phyloP scores from a whole-genome alignment of 345 rosid species.

The Salix suchowensis region DNA sequence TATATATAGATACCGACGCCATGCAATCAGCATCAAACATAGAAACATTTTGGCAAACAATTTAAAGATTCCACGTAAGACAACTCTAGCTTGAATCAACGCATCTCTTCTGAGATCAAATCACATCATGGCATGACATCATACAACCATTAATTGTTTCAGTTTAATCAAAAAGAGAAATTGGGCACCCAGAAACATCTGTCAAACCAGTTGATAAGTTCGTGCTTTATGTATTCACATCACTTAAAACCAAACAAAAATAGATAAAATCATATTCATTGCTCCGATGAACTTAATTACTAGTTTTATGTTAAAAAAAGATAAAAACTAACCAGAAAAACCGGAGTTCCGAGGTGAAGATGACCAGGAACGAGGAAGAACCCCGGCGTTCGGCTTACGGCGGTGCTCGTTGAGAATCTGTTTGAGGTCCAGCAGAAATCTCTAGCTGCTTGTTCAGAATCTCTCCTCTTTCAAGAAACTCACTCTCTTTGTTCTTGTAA shows the following conservation, averaged over 20 bases:
- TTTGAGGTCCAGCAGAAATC: slow-evolving; percentile 59
- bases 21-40: neutral
- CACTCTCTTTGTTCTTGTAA: slow-evolving; percentile 64
- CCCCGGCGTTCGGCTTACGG: slow-evolving; percentile 31
- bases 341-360: slow-evolving; percentile 48
- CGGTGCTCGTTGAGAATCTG: slow-evolving; percentile 49
- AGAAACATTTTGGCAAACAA: neutral
- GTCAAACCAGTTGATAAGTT: too few relatives aligned
- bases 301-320: neutral
- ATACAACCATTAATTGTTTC: too few relatives aligned
- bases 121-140: neutral
- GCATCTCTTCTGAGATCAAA: neutral
- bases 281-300: neutral
- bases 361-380: slow-evolving; percentile 36
- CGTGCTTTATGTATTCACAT: too few relatives aligned
- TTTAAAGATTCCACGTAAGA: neutral
- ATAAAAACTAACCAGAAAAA: slow-evolving; percentile 47
- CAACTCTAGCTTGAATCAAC: neutral
- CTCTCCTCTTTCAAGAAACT: slow-evolving; percentile 78
- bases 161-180: too few relatives aligned
- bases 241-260: too few relatives aligned
- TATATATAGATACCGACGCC: neutral
- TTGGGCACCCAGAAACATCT: too few relatives aligned
- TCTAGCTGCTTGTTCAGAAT: slow-evolving; percentile 63
- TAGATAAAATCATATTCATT: neutral